A percentile compares a stretch with the other conserved stretches of the same genome.
These are phyloP conservation scores for Crithidia sp. DNA, from an alignment of 208 protist species.

Conservation along the genomic window DNA sequence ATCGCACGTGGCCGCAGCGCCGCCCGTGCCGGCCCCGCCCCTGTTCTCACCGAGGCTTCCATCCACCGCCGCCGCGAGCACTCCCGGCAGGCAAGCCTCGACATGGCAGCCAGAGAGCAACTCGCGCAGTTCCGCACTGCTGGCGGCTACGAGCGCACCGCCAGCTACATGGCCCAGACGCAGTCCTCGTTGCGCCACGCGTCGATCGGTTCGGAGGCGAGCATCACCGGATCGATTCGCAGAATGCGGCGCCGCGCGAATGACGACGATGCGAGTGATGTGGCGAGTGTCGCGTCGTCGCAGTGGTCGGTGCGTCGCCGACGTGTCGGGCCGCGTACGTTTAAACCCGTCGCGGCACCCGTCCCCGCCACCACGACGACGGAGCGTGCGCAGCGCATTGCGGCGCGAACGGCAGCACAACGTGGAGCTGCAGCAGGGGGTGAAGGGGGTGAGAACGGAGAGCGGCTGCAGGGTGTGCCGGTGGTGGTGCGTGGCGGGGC, in stretches of 20 bases:
- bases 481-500: conserved; percentile 7
- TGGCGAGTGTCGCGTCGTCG: conserved; percentile 11
- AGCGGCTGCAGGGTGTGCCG: background rate
- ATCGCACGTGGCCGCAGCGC: background rate
- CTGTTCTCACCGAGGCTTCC: conserved; percentile 6
- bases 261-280: conserved; percentile 7
- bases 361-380: background rate
- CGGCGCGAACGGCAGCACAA: conserved; percentile 5
- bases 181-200: conserved; percentile 21
- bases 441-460: background rate
- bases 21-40: conserved; percentile 1
- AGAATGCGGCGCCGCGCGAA: background rate
- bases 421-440: background rate
- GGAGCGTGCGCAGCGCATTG: conserved; percentile 18
- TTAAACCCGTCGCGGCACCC: background rate
- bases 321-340: background rate
- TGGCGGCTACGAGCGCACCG: conserved; percentile 6
- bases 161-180: conserved; percentile 22
- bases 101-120: conserved; percentile 1
- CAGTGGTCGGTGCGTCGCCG: conserved; percentile 18
- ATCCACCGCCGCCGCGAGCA: conserved; percentile 8
- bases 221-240: background rate
- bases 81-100: conserved; percentile 18
- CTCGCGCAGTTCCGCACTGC: background rate
- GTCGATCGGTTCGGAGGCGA: conserved; percentile 8